Evolutionary conservation across 768 basidiomycete species (phyloP).

Genomic region (Tulasnella sp.): DNA sequence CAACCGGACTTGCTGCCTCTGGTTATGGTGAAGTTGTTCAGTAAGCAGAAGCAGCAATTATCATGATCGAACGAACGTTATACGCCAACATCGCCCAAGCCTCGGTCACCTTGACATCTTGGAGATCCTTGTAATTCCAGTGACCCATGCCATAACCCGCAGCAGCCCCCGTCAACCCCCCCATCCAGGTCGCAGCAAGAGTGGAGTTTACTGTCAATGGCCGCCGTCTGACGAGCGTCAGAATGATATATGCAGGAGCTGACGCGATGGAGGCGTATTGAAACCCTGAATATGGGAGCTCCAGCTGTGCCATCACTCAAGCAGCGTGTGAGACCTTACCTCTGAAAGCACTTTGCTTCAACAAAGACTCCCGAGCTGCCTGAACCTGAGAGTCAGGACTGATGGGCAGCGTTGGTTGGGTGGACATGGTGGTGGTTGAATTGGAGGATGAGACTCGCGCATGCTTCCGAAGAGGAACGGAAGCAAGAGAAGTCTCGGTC

Average conservation of each 20-base stretch:
- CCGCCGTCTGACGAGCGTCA: constrained; percentile 54
- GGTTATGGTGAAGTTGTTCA: background rate
- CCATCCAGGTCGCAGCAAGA: constrained; percentile 70
- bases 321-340: background rate
- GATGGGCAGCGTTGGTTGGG: background rate
- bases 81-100: constrained; percentile 7
- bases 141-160: constrained; percentile 6
- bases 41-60: background rate
- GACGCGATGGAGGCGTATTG: constrained; percentile 60
- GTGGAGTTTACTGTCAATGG: constrained; percentile 58
- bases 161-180: constrained; percentile 55
- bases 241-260: constrained; percentile 58
- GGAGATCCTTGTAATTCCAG: constrained; percentile 14
- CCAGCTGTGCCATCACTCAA: background rate
- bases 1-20: constrained; percentile 58
- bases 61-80: constrained; percentile 12
- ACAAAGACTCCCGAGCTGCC: constrained; percentile 1
- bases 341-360: constrained; percentile 17
- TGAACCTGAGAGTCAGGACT: background rate
- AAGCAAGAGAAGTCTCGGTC: constrained; percentile 14
- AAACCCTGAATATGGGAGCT: constrained; percentile 47
- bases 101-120: background rate
- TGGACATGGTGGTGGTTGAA: constrained; percentile 14
- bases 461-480: background rate
- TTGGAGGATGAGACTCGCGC: background rate